Conservation (phyloP, 2,329 filamentous ascomycete genomes). For the Ceratocystis destructans region DNA sequence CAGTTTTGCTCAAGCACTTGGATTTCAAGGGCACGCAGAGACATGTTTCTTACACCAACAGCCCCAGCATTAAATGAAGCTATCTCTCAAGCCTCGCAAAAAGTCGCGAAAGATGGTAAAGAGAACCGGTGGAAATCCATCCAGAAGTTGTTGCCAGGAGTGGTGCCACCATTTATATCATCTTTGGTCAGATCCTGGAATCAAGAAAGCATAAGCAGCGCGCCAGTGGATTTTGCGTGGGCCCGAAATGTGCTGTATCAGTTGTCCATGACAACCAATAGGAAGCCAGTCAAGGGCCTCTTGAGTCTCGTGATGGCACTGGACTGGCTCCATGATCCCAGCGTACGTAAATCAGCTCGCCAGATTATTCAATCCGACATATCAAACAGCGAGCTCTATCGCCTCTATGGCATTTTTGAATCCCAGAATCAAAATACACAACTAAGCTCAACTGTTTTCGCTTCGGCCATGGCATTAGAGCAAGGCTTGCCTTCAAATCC, state of each 20-base stretch:
- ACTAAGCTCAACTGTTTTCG: slow-evolving; percentile 52
- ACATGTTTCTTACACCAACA: slow-evolving; percentile 37
- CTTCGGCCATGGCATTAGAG: slow-evolving; percentile 31
- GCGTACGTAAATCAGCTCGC: slow-evolving; percentile 58
- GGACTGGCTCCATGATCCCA: slow-evolving; percentile 41
- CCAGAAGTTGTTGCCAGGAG: slow-evolving; percentile 1
- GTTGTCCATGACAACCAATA: slow-evolving; percentile 35
- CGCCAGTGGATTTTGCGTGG: slow-evolving; percentile 31
- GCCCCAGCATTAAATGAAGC: slow-evolving; percentile 20
- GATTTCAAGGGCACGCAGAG: slow-evolving; percentile 31
- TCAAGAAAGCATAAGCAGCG: background rate
- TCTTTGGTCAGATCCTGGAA: background rate
- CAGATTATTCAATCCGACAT: slow-evolving; percentile 54
- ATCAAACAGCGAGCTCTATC: slow-evolving; percentile 55
- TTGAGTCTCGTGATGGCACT: slow-evolving; percentile 59
- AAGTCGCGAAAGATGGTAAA: background rate
- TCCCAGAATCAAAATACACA: slow-evolving; percentile 41
- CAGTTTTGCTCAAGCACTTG: slow-evolving; percentile 20
- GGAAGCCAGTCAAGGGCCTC: slow-evolving; percentile 28
- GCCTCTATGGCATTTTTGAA: slow-evolving; percentile 65
- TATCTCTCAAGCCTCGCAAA: background rate
- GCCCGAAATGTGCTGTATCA: slow-evolving; percentile 42
- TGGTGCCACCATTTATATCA: slow-evolving; percentile 9
- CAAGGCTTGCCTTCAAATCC: background rate
- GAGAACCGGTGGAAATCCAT: background rate